Percentiles rank a stretch among this genome's conserved stretches.
Conservation (phyloP, 129 eudicot genomes). For the Centaurea solstitialis region DNA sequence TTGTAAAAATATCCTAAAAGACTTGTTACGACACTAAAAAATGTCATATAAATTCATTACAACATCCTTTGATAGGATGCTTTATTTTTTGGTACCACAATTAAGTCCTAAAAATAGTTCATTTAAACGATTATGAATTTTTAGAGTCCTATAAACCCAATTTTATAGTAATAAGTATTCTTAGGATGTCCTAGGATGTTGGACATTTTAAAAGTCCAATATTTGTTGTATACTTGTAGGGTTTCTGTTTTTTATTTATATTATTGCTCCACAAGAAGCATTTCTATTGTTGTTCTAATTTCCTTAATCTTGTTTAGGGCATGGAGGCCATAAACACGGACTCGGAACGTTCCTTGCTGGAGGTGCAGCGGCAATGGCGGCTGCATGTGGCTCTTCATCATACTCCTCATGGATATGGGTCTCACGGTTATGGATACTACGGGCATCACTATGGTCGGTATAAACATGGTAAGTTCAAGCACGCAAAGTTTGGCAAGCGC, state of each 20-base stretch:
- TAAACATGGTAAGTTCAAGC: slow-evolving; percentile 36
- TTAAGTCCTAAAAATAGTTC: no score
- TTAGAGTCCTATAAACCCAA: no score
- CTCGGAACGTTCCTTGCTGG: slow-evolving; percentile 37
- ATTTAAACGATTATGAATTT: no score
- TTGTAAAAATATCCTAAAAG: no score
- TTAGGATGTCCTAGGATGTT: neutral
- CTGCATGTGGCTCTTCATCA: slow-evolving; percentile 28
- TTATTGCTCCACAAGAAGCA: neutral
- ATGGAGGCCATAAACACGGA: slow-evolving; percentile 34
- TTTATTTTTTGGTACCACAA: no score
- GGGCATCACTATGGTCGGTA: slow-evolving; percentile 26
- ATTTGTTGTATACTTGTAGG: neutral
- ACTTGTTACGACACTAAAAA: no score
- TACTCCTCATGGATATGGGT: slow-evolving; percentile 21
- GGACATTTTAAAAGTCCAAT: neutral
- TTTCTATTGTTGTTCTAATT: neutral
- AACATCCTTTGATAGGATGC: no score
- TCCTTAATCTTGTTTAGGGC: slow-evolving; percentile 20
- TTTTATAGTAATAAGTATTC: neutral
- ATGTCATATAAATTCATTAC: no score
- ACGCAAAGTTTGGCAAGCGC: slow-evolving; percentile 32
- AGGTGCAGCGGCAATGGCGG: slow-evolving; percentile 37
- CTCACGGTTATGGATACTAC: slow-evolving; percentile 30
- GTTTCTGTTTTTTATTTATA: neutral